phyloP scores from a whole-genome alignment of 2,329 filamentous ascomycete genomes.

The Aspergillus viridinutans region DNA sequence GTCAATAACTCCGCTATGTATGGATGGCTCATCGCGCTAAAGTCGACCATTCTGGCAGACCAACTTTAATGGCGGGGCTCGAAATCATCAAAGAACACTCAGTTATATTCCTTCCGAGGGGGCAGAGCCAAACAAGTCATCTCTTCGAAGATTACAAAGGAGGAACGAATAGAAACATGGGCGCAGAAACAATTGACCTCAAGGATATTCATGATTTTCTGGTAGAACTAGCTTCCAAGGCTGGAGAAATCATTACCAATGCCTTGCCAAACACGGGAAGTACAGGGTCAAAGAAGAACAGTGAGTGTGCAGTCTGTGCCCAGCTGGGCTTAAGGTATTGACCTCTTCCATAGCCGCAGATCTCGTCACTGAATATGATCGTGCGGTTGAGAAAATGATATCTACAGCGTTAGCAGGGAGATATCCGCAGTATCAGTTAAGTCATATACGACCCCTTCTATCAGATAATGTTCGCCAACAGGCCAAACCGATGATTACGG shows the following conservation, averaged over 20 bases:
- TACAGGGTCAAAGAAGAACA: conserved; percentile 45
- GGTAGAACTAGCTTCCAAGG: conserved; percentile 36
- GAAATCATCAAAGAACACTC: neutral
- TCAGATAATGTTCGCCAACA: neutral
- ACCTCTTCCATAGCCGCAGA: conserved; percentile 47
- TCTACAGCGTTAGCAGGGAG: conserved; percentile 47
- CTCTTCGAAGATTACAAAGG: neutral
- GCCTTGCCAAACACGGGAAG: conserved; percentile 37
- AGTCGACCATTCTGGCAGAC: neutral
- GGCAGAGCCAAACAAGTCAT: neutral
- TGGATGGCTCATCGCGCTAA: neutral
- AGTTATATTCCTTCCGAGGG: neutral
- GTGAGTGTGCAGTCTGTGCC: conserved; percentile 20
- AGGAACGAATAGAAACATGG: neutral
- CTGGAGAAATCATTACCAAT: conserved; percentile 41
- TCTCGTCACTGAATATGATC: conserved; percentile 61
- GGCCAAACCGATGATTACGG: neutral
- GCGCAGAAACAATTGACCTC: conserved; percentile 16
- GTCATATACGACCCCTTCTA: conserved; percentile 9
- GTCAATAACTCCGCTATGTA: neutral
- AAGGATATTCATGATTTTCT: conserved; percentile 42
- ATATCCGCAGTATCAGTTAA: conserved; percentile 52
- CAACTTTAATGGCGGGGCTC: neutral
- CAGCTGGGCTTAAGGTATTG: neutral
- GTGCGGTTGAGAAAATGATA: conserved; percentile 57